Base-by-base conservation (phyloP, 257 asterid genomes). In the Jacaranda copaia region DNA sequence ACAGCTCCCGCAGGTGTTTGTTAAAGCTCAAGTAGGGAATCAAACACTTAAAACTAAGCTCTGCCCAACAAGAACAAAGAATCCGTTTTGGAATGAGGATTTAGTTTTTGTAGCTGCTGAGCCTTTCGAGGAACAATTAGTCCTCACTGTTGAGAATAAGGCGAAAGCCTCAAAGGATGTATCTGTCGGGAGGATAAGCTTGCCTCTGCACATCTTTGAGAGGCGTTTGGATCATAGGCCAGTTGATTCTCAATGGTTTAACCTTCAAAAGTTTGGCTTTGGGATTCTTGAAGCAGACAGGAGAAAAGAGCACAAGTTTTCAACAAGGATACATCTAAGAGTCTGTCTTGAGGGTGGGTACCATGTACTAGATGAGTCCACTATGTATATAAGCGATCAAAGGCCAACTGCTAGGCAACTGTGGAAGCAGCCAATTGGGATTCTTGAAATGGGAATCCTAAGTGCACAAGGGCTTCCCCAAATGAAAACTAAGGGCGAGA, bases 301-400 rank as follows among this genome's bases (percentile, higher is more conserved):
- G 81, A 86, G 88, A 66, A 82, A 87, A 68, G 92, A 86, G 63
- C 86, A 70, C 63, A 91, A 86, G 73, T 91, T 89, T 67, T 82
- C 97, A 0, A 89, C 90, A 0, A 77, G 95, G 77, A 59, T 91
- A 43, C 95, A 88, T 68, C 74, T 91, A 18, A 80, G 93, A 38
- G 88, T 80, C 4, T 89, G 94, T 64, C 87, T 91, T 5, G 96
- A 89, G 55, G 94, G 92, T 18, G 94, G 87, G 4, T 91, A 91
- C 83, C 94, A 91, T 19, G 96, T 91, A 14, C 62, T 91, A 36
- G 94, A 91, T 39, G 96, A 91, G 82, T 86, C 94, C 39, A 87
- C 96, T 0, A 65, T 83, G 88, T 91, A 89, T 42, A 89, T 83
- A 19, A 91, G 93, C n/a, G 96, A 91, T 20, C 87, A 83, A 45